These are phyloP conservation scores for Rhododendron simsii DNA, from an alignment of 148 eudicot species.

Conservation along the genomic window DNA sequence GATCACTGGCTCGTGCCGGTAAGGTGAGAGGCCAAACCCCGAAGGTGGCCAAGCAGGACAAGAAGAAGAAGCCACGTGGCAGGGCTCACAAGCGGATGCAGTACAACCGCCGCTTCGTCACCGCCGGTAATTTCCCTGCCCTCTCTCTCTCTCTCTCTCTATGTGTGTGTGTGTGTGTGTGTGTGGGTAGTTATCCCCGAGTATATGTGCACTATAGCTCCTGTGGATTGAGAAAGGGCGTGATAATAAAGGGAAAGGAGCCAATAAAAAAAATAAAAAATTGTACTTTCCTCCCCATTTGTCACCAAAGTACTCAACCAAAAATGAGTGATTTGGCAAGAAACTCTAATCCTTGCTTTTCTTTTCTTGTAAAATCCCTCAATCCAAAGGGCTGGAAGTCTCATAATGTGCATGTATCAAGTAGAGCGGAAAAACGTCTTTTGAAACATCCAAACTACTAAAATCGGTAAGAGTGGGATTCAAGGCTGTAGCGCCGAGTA, in stretches of 20 bases:
- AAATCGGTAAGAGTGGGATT: background rate
- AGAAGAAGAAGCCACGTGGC: slow-evolving; percentile 96
- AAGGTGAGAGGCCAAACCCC: slow-evolving; percentile 94
- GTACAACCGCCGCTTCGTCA: slow-evolving; percentile 87
- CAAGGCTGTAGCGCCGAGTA: background rate
- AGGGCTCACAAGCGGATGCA: slow-evolving; percentile 91
- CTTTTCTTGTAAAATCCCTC: background rate
- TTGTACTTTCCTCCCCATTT: background rate
- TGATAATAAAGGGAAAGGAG: background rate
- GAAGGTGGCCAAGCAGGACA: slow-evolving; percentile 84
- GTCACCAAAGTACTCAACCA: background rate
- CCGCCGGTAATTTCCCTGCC: slow-evolving; percentile 55
- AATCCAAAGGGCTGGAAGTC: background rate
- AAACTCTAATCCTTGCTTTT: background rate
- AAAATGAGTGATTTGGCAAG: background rate
- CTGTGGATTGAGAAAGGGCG: background rate
- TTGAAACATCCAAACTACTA: background rate
- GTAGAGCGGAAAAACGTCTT: background rate
- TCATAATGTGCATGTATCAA: background rate
- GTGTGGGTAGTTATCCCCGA: background rate
- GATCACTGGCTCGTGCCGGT: slow-evolving; percentile 93
- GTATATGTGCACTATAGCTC: background rate
- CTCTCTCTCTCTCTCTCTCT: background rate
- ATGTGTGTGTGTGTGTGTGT: background rate
- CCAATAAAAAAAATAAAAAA: background rate